phyloP scores from a whole-genome alignment of 495 filamentous ascomycete genomes.

The Parachaetomium inaequale region DNA sequence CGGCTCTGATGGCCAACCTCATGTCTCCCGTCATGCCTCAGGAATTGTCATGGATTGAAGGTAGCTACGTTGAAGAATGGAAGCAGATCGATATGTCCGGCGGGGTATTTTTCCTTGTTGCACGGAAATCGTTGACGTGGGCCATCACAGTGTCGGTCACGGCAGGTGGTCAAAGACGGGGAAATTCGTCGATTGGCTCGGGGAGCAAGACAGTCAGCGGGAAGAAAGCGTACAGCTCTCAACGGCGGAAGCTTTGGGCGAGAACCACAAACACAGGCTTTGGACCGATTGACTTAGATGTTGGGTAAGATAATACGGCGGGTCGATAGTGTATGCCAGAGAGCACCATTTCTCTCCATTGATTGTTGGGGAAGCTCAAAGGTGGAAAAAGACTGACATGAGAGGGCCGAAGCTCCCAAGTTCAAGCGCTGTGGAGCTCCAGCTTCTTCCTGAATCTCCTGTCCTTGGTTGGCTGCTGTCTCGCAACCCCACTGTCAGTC shows the following conservation, averaged over 20 bases:
- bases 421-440: not conserved
- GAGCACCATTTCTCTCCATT: no score
- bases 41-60: not conserved
- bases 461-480: not conserved
- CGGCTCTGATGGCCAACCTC: not conserved
- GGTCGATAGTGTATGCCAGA: not conserved
- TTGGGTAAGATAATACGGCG: not conserved
- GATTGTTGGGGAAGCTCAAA: no score
- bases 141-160: not conserved
- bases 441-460: not conserved
- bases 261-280: not conserved
- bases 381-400: no score
- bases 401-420: no score
- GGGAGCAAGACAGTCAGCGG: not conserved
- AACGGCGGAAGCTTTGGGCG: not conserved
- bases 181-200: not conserved
- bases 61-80: not conserved
- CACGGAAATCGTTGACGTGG: constrained; percentile 5
- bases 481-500: not conserved
- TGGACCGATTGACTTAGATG: no score
- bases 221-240: not conserved
- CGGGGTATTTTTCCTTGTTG: not conserved
- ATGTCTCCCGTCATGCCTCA: not conserved
- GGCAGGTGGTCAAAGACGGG: not conserved
- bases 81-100: not conserved